phyloP scores from a whole-genome alignment of 2,329 filamentous ascomycete species.

The Tolypocladium nubicola region DNA sequence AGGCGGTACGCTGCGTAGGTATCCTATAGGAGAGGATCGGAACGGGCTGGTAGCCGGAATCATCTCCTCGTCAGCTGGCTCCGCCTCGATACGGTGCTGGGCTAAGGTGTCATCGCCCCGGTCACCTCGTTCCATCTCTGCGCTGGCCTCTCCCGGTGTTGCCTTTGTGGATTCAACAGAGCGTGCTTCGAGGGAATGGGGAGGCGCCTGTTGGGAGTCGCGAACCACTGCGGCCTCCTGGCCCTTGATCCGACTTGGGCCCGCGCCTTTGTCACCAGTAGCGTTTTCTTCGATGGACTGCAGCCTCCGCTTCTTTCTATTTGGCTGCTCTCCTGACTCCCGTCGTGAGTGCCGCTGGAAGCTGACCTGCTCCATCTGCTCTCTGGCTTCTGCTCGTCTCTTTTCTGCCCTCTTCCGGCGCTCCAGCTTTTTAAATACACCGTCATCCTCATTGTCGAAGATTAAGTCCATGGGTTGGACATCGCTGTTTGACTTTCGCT shows the following conservation, averaged over 20 bases:
- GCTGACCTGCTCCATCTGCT: conserved; percentile 30
- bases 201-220: conserved; percentile 14
- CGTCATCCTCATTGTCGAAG: conserved; percentile 24
- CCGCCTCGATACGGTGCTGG: not conserved
- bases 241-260: not conserved
- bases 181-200: conserved; percentile 13
- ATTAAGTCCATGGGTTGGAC: conserved; percentile 12
- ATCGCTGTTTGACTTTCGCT: conserved; percentile 21
- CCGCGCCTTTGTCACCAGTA: not conserved
- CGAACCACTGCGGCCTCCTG: conserved; percentile 3
- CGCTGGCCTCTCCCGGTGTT: conserved; percentile 15
- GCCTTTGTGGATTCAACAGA: conserved; percentile 20
- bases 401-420: conserved; percentile 24
- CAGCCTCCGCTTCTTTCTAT: conserved; percentile 16
- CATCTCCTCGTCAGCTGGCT: conserved; percentile 20
- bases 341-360: conserved; percentile 16
- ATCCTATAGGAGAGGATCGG: conserved; percentile 15
- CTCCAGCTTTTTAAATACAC: conserved; percentile 19
- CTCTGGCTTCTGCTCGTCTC: conserved; percentile 28
- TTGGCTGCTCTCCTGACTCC: conserved; percentile 11
- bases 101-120: not conserved
- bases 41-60: conserved; percentile 29
- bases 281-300: not conserved
- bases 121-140: not conserved
- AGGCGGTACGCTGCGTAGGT: conserved; percentile 6